Evolutionary conservation across 306 rosid species (phyloP), one percentile per base, ranked within the genome.

Genomic region (Astragalus membranaceus): DNA sequence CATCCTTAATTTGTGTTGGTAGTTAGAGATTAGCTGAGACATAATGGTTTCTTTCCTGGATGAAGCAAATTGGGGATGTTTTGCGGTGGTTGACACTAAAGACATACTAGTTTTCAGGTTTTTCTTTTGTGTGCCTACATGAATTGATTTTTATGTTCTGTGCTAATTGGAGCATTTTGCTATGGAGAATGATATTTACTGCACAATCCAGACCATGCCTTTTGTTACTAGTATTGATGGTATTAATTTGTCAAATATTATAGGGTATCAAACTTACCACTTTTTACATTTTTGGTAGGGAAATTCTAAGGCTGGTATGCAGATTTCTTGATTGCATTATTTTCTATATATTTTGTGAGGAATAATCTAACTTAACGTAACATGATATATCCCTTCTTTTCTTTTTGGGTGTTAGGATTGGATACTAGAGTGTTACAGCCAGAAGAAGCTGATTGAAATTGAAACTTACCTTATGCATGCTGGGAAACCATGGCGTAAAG

Each of bases 401-500:
- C 57, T 42, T 75, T 48, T 66, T 50, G 59, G 66, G 41, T 68
- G 50, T 59, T 77, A 94, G 98, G 98, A 88, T 78, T 94, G 98
- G 96, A 88, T 94, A 79, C 73, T 76, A 67, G 88, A 87, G 64
- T 93, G 98, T 80, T 79, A 87, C 76, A 42, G 70, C 46, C 90
- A 84, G 78, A 94, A 80, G 84, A 87, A 84, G 90, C 94, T 94
- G 43, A 51, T 87, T 46, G 98, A 90, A 44, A 90, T 90, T 80
- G 98, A 94, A 63, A 83, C 53, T 72, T 85, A 85, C 78, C 84
- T 94, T 20, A 82, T 88, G 84, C 87, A 88, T 82, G 88, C 86
- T 49, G 96, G 98, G 62, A 90, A 88, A 70, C 96, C 97, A 10
- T 94, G 97, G 98, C 88, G 95, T 56, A 87, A 85, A 87, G 81